Evolutionary conservation across 139 green algal species (phyloP), one percentile per base, ranked within the genome.

Genomic region (Mesostigma viride): DNA sequence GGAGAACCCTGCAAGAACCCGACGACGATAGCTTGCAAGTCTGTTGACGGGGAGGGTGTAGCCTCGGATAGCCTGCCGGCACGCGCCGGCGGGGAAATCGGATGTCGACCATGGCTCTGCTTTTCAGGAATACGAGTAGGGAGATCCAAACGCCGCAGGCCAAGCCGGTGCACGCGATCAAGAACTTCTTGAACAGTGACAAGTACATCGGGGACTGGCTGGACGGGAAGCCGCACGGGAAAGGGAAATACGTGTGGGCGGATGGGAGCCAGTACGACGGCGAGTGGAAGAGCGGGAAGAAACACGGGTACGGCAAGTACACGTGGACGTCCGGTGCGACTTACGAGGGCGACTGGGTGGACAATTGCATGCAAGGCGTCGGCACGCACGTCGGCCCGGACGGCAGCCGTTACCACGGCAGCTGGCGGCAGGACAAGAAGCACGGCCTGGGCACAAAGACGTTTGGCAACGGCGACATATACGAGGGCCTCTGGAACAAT

Each of bases 261-360:
- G 75, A 80, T 31, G 72, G 74, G 20, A 75, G 71, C 57, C 14
- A 31, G 47, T 80, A 80, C 56, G 74, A 80, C 17, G 74, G 74
- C 24, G 63, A 80, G 35, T 80, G 74, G 74, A 32, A 5, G 5
- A 36, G 64, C 4, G 74, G 72, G 17, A 34, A 67, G 27, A 72
- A 77, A 62, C 61, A 79, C 47, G 78, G 78, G 32, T 30, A 35
- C n/a, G 78, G 76, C 22, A 70, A 51, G 31, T 82, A 80, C 31
- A 31, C 33, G 2, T 82, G 74, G 78, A 17, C 68, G 22, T 67
- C 30, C 36, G 77, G 77, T 3, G 66, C 67, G 22, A 26, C 5
- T 27, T 84, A 82, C 67, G 60, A 75, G 17, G 78, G 78, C 1
- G 63, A 83, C 40, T 84, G 78, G 73, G 2, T 68, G 26, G 4